These are phyloP conservation scores for Pouteria glomerata DNA, from an alignment of 148 eudicot genomes.

Conservation along the genomic window DNA sequence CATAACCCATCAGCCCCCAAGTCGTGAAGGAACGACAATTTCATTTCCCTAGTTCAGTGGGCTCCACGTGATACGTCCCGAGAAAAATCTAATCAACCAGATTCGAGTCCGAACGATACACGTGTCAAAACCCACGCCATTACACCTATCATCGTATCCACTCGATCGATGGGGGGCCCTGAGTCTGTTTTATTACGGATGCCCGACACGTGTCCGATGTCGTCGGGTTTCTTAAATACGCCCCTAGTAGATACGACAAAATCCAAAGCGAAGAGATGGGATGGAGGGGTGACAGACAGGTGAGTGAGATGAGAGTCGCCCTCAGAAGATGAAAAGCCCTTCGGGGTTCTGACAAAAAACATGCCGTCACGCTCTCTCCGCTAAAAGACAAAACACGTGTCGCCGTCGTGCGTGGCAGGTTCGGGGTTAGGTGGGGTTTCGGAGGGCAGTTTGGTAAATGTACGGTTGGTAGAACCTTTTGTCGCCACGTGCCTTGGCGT, in stretches of 20 bases:
- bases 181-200: neutral
- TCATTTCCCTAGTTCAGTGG: neutral
- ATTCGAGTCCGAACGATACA: neutral
- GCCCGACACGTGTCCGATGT: constrained; percentile 23
- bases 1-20: too few species aligned
- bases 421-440: neutral
- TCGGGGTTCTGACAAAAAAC: constrained; percentile 16
- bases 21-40: neutral
- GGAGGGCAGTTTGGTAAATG: constrained; percentile 21
- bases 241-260: constrained; percentile 27
- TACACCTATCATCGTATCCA: constrained; percentile 3
- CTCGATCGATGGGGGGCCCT: constrained; percentile 6
- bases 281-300: too few species aligned
- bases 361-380: constrained; percentile 27
- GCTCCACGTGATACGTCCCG: too few species aligned
- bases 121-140: constrained; percentile 3
- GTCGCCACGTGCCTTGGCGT: constrained; percentile 50
- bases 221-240: neutral
- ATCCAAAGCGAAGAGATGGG: constrained; percentile 11
- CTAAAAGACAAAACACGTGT: constrained; percentile 32
- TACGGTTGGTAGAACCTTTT: constrained; percentile 9
- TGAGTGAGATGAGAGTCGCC: too few species aligned
- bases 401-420: constrained; percentile 4
- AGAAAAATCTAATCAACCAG: constrained; percentile 12
- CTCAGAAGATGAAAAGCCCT: neutral